A percentile compares a stretch with the other conserved stretches of the same genome.
phyloP scores from a whole-genome alignment of 257 asterid genomes.

The Solanum phureja region DNA sequence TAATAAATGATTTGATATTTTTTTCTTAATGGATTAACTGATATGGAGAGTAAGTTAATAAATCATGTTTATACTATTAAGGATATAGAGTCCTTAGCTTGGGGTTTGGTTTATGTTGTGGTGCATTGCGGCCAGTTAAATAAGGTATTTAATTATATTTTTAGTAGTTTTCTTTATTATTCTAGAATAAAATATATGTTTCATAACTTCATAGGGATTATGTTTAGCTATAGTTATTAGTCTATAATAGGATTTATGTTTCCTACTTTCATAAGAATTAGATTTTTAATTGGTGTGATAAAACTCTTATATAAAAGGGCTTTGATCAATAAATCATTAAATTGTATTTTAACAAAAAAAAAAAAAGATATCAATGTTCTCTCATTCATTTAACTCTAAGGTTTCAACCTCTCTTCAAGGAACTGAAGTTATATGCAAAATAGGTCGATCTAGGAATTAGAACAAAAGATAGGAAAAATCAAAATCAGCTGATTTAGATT shows the following conservation, averaged over 20 bases:
- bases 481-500: background rate
- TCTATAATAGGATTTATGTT: too few relatives aligned
- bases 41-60: too few relatives aligned
- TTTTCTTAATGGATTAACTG: too few relatives aligned
- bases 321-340: background rate
- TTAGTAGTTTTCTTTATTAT: background rate
- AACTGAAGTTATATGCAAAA: background rate
- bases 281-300: background rate
- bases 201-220: background rate
- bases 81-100: background rate
- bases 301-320: background rate
- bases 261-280: background rate
- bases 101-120: background rate
- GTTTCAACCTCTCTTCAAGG: background rate
- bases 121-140: background rate
- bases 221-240: background rate
- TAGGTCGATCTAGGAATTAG: background rate
- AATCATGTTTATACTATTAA: background rate
- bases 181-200: background rate
- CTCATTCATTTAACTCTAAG: background rate
- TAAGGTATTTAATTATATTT: background rate
- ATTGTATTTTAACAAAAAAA: background rate
- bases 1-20: too few relatives aligned
- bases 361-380: background rate
- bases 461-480: too few relatives aligned